Conservation (phyloP, 805 yeast genomes). For the Blastobotrys robertii region DNA sequence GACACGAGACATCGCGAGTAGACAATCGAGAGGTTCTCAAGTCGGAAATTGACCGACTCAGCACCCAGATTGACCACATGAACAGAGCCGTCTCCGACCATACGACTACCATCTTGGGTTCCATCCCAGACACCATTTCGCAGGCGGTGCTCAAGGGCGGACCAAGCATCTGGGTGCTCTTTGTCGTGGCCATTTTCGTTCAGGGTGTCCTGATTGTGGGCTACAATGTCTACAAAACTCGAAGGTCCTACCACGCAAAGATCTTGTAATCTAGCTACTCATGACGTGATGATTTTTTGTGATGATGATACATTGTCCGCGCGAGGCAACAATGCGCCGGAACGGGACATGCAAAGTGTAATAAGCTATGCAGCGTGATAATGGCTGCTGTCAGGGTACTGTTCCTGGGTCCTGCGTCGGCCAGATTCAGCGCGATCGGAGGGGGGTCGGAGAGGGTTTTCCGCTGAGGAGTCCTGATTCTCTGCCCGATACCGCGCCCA, state of each 20-base stretch:
- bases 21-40: not conserved
- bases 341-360: not conserved
- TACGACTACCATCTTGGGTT: constrained; percentile 18
- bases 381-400: not conserved
- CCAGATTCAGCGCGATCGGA: not conserved
- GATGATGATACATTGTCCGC: not conserved
- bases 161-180: constrained; percentile 20
- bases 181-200: constrained; percentile 16
- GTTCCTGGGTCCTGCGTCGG: not conserved
- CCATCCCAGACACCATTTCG: constrained; percentile 19
- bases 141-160: constrained; percentile 20
- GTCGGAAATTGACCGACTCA: constrained; percentile 11
- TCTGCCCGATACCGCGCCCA: too few species aligned
- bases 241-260: constrained; percentile 18
- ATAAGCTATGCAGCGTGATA: not conserved
- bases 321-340: too few species aligned
- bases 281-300: not conserved
- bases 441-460: not conserved
- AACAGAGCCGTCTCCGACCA: constrained; percentile 20
- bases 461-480: too few species aligned
- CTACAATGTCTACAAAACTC: constrained; percentile 22
- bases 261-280: constrained; percentile 6
- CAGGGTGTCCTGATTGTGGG: constrained; percentile 23
- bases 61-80: constrained; percentile 12
- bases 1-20: constrained; percentile 2